Conservation (phyloP, 2,329 filamentous ascomycete genomes). For the Colletotrichum tropicicola region DNA sequence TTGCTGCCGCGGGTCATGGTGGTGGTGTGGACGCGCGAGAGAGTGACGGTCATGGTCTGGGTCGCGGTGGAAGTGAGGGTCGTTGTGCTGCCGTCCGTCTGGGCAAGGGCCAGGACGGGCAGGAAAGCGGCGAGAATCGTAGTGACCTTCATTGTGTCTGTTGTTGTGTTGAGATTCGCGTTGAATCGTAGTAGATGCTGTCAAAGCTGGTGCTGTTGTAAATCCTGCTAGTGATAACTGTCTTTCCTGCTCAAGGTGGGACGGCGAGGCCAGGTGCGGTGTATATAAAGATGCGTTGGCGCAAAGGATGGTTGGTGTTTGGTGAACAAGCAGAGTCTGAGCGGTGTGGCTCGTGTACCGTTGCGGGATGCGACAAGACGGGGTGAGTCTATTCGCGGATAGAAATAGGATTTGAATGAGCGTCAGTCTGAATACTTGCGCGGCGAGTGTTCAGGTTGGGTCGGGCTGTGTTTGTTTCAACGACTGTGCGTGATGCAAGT, state of each 20-base stretch:
- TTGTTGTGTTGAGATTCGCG: constrained; percentile 19
- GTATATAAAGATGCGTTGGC: constrained; percentile 17
- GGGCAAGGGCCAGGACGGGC: constrained; percentile 62
- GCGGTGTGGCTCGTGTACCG: constrained; percentile 16
- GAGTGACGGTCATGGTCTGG: constrained; percentile 53
- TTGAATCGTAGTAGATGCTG: constrained; percentile 25
- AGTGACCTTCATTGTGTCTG: constrained; percentile 47
- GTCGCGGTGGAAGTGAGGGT: constrained; percentile 60
- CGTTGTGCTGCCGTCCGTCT: constrained; percentile 45
- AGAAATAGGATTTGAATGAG: constrained; percentile 31
- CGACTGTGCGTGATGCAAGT: constrained; percentile 22
- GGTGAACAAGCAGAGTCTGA: background rate
- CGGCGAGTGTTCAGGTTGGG: constrained; percentile 40
- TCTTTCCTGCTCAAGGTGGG: background rate
- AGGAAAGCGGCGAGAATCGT: constrained; percentile 58
- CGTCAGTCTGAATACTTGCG: constrained; percentile 37
- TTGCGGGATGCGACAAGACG: constrained; percentile 34
- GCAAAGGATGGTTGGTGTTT: background rate
- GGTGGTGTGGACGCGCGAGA: constrained; percentile 46
- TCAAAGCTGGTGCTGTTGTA: constrained; percentile 33
- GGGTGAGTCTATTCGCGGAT: constrained; percentile 15
- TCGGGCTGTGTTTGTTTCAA: constrained; percentile 35
- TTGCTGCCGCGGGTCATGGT: constrained; percentile 48
- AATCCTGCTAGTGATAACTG: background rate
- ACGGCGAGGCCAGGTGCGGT: background rate